A percentile compares a stretch with the other conserved stretches of the same genome.
phyloP scores from a whole-genome alignment of 345 rosid species.

The Eucalyptus paniculata region DNA sequence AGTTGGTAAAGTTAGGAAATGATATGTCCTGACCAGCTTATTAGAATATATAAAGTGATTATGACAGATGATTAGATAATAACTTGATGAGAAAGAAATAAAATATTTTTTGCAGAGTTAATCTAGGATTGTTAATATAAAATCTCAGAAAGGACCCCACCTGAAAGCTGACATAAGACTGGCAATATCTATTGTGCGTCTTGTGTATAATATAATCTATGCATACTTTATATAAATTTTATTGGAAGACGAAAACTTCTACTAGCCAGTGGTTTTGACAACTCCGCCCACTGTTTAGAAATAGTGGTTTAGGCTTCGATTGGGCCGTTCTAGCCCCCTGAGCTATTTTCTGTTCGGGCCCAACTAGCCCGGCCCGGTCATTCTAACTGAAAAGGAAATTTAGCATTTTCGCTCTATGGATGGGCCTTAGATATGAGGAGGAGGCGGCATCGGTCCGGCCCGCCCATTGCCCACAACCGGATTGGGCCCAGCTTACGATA shows the following conservation, averaged over 20 bases:
- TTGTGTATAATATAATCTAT: not conserved
- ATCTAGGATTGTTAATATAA: not conserved
- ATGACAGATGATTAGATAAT: accelerated
- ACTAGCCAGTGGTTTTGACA: not conserved
- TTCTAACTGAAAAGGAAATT: not conserved
- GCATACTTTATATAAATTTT: not conserved
- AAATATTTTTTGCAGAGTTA: not conserved
- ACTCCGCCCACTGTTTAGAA: not conserved
- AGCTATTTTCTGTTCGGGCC: not conserved
- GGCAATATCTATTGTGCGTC: not conserved
- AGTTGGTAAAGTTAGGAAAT: not conserved
- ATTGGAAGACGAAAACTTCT: not conserved
- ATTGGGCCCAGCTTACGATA: not conserved
- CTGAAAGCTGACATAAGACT: not conserved
- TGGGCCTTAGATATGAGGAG: not conserved
- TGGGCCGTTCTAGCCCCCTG: not conserved
- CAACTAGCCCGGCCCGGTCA: not conserved
- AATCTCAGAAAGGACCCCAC: not conserved
- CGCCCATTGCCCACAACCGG: not conserved
- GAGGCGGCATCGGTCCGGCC: not conserved
- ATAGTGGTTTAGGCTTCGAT: not conserved
- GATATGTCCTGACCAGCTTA: not conserved
- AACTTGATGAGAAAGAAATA: not conserved
- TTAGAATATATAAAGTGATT: not conserved
- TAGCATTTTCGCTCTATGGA: not conserved